A percentile compares a stretch with the other conserved stretches of the same genome.
Evolutionary conservation across 2,329 filamentous ascomycete species (phyloP).

Genomic region (Chaetothyriales sp.): DNA sequence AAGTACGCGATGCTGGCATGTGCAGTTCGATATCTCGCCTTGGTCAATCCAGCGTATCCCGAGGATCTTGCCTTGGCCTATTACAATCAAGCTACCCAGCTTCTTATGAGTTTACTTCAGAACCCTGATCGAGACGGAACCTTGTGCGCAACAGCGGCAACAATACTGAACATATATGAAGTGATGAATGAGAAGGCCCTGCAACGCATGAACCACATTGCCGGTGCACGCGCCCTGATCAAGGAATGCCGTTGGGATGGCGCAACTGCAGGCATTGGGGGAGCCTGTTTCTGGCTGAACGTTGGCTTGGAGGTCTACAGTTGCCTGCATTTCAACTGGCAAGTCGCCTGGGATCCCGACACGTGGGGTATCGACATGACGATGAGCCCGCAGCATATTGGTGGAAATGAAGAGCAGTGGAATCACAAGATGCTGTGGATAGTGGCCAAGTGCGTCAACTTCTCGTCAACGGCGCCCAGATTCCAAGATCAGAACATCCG

Average conservation of each 20-base stretch:
- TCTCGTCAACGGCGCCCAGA: slow-evolving; percentile 51
- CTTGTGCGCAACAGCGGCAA: slow-evolving; percentile 74
- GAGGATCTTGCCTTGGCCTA: slow-evolving; percentile 69
- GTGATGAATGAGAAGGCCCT: slow-evolving; percentile 72
- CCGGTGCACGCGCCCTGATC: slow-evolving; percentile 70
- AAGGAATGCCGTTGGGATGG: slow-evolving; percentile 85
- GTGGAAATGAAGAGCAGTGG: slow-evolving; percentile 67
- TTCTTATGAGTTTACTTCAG: slow-evolving; percentile 62
- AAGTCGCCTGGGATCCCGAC: slow-evolving; percentile 76
- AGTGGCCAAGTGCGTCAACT: slow-evolving; percentile 74
- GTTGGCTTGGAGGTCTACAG: slow-evolving; percentile 80
- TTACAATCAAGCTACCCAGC: slow-evolving; percentile 71
- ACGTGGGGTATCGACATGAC: slow-evolving; percentile 78
- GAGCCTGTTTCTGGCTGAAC: slow-evolving; percentile 89
- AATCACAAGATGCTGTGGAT: slow-evolving; percentile 81
- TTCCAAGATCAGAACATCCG: slow-evolving; percentile 46
- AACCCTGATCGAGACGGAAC: slow-evolving; percentile 73
- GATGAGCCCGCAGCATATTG: slow-evolving; percentile 41
- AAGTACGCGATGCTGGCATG: slow-evolving; percentile 81
- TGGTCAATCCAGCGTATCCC: slow-evolving; percentile 55
- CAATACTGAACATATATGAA: slow-evolving; percentile 84
- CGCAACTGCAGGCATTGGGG: slow-evolving; percentile 60
- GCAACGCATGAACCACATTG: slow-evolving; percentile 79
- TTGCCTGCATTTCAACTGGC: slow-evolving; percentile 77
- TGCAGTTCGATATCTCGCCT: slow-evolving; percentile 65